Evolutionary conservation across 495 filamentous ascomycete genomes (phyloP), one percentile per base, ranked within the genome.

Genomic region (Hamigera avellanea): DNA sequence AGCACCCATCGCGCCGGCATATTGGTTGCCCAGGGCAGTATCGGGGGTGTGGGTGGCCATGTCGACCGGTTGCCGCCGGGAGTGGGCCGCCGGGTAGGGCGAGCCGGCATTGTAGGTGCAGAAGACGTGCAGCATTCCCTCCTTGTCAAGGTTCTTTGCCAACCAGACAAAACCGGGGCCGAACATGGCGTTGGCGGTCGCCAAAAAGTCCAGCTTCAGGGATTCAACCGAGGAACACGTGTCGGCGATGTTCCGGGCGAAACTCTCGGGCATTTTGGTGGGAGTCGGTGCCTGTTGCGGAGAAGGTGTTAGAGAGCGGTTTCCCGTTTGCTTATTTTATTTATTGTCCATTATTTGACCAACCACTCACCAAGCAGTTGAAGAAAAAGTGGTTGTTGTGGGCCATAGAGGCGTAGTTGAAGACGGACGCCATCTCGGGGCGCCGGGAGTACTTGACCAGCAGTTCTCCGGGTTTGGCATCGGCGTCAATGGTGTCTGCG

Each of bases 301-400:
- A 43, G 26, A 23, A 14, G 16, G 14, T 34, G 15, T 19, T 28
- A 16, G 18, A 10, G 28, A 15, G 35, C 12, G 12, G 13, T 6
- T 12, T n/a, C 14, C 4, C 31, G 6, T 6, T 3, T 12, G 9
- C 14, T 17, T 17, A 16, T 17, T n/a, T 19, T 16, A n/a, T n/a
- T n/a, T n/a, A n/a, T n/a, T n/a, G n/a, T n/a, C n/a, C n/a, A n/a
- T n/a, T n/a, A n/a, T n/a, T n/a, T n/a, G n/a, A 10, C 29, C 16
- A 14, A 13, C 7, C 32, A 56, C 63, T 46, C 40, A 77, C 73
- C 45, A 83, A 56, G 49, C 69, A 61, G 45, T 69, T 63, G 73
- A 96, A 96, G 78, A 95, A 96, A 62, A 91, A 83, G 59, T 91
- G 77, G 69, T 95, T 95, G 74, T 96, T 95, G 67, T 83, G 79